Conservation (phyloP, 192 early-diverging fungal genomes). For the Backusella westeae region DNA sequence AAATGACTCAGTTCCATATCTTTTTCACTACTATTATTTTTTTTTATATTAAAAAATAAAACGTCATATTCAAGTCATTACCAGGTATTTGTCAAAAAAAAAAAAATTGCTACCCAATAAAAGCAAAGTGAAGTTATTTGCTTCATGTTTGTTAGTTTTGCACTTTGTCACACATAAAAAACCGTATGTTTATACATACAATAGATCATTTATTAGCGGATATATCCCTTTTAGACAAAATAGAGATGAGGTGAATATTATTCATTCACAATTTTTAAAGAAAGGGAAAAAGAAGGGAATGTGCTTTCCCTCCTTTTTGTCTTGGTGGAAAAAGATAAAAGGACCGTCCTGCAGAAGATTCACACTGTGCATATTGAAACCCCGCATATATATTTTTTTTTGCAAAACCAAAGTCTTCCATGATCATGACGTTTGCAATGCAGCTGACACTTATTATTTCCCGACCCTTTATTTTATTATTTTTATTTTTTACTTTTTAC, state of each 20-base stretch:
- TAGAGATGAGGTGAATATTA: no score
- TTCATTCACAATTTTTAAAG: no score
- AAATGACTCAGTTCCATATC: no score
- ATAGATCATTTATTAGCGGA: background rate
- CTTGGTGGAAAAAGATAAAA: no score
- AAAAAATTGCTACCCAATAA: no score
- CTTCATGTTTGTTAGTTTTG: background rate
- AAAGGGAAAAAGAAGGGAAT: no score
- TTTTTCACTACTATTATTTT: background rate
- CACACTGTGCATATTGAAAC: background rate
- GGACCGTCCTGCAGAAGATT: background rate
- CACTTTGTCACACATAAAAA: background rate
- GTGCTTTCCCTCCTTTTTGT: no score
- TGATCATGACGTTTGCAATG: slow-evolving; percentile 5
- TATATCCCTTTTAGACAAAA: no score
- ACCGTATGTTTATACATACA: background rate
- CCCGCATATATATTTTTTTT: background rate
- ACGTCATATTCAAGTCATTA: background rate
- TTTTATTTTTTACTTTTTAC: background rate
- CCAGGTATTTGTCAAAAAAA: background rate
- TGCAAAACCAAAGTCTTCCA: background rate
- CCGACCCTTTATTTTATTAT: background rate
- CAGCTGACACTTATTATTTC: slow-evolving; percentile 6
- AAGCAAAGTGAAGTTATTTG: background rate
- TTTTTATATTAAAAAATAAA: background rate